These are phyloP conservation scores for Sugiyamaella lignohabitans DNA, from an alignment of 805 yeast genomes.

Conservation along the genomic window DNA sequence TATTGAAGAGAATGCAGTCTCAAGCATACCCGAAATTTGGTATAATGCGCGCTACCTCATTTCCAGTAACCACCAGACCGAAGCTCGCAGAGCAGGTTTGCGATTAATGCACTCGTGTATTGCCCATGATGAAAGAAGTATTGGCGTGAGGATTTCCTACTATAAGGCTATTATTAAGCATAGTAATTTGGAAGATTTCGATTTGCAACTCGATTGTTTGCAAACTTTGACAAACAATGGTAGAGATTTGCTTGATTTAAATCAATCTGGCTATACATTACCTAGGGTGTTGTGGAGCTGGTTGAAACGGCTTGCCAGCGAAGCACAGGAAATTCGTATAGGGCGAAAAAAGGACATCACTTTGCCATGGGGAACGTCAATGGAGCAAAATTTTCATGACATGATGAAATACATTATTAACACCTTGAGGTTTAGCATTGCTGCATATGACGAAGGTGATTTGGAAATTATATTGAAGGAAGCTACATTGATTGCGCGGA, in stretches of 20 bases:
- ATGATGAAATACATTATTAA: slow-evolving; percentile 38
- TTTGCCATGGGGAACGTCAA: slow-evolving; percentile 26
- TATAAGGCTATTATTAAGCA: slow-evolving; percentile 54
- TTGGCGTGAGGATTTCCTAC: slow-evolving; percentile 47
- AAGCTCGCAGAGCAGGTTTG: slow-evolving; percentile 44
- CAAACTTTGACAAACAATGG: slow-evolving; percentile 47
- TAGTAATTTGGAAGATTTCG: slow-evolving; percentile 45
- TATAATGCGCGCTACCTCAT: slow-evolving; percentile 54
- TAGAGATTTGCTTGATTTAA: slow-evolving; percentile 45
- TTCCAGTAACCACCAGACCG: slow-evolving; percentile 30
- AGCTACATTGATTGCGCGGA: slow-evolving; percentile 35
- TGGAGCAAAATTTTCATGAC: slow-evolving; percentile 26
- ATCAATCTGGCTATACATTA: slow-evolving; percentile 40
- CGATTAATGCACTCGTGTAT: slow-evolving; percentile 52
- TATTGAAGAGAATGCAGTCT: slow-evolving; percentile 45
- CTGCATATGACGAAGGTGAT: slow-evolving; percentile 38
- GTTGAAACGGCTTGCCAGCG: slow-evolving; percentile 30
- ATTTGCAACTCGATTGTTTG: slow-evolving; percentile 43
- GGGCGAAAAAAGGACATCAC: slow-evolving; percentile 25
- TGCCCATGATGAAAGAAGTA: slow-evolving; percentile 41
- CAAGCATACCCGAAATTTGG: slow-evolving; percentile 72
- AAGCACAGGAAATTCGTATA: slow-evolving; percentile 28
- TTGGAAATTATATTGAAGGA: slow-evolving; percentile 32
- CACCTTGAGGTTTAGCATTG: slow-evolving; percentile 44
- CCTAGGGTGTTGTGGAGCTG: slow-evolving; percentile 35